A percentile compares a stretch with the other conserved stretches of the same genome.
Conservation (phyloP, 805 yeast species). For the Wickerhamomyces ciferrii region DNA sequence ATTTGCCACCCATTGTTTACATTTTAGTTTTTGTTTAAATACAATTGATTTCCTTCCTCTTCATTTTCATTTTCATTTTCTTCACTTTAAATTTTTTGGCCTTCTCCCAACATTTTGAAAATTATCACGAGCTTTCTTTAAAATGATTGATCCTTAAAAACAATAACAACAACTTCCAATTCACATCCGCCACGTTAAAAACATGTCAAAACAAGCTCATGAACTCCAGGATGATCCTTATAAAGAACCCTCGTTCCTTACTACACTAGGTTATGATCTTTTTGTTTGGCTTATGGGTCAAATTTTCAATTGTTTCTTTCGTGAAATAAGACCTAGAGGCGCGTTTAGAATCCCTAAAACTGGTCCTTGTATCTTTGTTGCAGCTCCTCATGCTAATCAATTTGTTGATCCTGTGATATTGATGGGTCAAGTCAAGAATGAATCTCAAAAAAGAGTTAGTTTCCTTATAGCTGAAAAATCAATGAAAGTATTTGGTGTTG, state of each 20-base stretch:
- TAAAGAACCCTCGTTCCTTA: conserved; percentile 25
- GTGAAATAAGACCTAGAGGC: conserved; percentile 87
- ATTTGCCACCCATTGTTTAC: too few species aligned
- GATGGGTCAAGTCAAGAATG: conserved; percentile 71
- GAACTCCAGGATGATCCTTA: conserved; percentile 1
- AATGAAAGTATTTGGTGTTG: conserved; percentile 59
- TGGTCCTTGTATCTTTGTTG: conserved; percentile 89
- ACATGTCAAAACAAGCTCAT: background rate
- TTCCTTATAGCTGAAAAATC: conserved; percentile 86
- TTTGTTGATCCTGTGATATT: conserved; percentile 77
- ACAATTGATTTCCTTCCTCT: too few species aligned
- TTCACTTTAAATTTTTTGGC: too few species aligned
- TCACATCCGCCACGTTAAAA: background rate
- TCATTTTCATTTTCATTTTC: too few species aligned
- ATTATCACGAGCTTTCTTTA: too few species aligned
- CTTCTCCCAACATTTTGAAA: too few species aligned
- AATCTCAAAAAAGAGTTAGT: conserved; percentile 63
- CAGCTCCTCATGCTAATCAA: conserved; percentile 97
- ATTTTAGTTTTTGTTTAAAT: too few species aligned
- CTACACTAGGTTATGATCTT: conserved; percentile 43
- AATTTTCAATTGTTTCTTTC: conserved; percentile 66
- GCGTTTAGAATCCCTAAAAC: conserved; percentile 63
- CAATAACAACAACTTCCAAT: too few species aligned
- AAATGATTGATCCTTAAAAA: too few species aligned
- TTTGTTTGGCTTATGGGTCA: conserved; percentile 42